Conservation (phyloP, 2,329 filamentous ascomycete genomes). For the Epichloe scottii region DNA sequence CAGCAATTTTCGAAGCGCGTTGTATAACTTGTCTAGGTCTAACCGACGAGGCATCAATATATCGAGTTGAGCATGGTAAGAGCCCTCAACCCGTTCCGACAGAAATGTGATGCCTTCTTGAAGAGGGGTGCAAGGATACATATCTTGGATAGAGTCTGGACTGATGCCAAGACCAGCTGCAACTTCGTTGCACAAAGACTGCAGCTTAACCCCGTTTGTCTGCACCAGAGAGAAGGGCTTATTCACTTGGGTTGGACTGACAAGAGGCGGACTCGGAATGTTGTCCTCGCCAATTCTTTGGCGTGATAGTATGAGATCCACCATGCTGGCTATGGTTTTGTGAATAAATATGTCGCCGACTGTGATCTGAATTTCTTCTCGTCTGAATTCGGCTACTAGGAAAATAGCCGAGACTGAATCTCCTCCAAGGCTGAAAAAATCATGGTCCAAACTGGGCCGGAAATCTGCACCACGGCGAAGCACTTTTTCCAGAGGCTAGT, state of each 20-base stretch:
- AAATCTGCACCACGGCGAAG: not conserved
- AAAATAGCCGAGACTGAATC: not conserved
- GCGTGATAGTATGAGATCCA: not conserved
- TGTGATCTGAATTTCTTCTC: not conserved
- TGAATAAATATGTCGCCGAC: not conserved
- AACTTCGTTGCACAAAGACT: not conserved
- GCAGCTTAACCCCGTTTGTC: not conserved
- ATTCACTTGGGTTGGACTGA: not conserved
- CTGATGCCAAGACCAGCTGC: not conserved
- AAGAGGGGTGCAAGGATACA: slow-evolving; percentile 16
- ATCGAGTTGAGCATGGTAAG: slow-evolving; percentile 22
- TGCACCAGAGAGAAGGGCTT: not conserved
- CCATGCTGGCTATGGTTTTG: not conserved
- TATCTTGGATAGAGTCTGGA: slow-evolving; percentile 18
- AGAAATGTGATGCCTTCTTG: slow-evolving; percentile 27
- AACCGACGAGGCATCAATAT: slow-evolving; percentile 12
- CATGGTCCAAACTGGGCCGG: not conserved
- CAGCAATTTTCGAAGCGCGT: not conserved
- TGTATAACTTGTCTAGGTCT: not conserved
- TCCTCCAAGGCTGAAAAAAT: not conserved
- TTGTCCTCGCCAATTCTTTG: not conserved
- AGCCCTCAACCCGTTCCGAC: slow-evolving; percentile 17
- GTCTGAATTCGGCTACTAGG: not conserved
- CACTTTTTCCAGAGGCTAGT: not conserved
- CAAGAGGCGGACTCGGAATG: not conserved